Conservation (phyloP, 2,329 filamentous ascomycete species). For the Talaromyces sp. region DNA sequence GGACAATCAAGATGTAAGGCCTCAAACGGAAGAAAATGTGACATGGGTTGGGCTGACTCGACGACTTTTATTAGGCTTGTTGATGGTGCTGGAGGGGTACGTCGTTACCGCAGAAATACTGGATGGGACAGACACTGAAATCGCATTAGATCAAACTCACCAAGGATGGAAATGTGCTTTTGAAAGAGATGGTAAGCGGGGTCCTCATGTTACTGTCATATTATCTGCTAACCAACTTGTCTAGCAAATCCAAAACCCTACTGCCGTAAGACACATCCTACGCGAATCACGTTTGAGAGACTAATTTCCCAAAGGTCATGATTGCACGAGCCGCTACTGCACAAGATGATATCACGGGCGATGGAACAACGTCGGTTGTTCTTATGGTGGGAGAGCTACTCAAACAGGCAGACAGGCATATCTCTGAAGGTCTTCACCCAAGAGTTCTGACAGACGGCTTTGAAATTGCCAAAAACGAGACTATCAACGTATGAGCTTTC, state of each 20-base stretch:
- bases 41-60: constrained; percentile 22
- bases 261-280: constrained; percentile 58
- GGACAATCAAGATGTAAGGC: constrained; percentile 87
- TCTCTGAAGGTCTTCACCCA: constrained; percentile 93
- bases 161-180: constrained; percentile 89
- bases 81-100: constrained; percentile 55
- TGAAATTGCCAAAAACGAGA: constrained; percentile 90
- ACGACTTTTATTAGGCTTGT: constrained; percentile 44
- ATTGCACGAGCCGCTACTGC: constrained; percentile 81
- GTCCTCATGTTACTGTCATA: neutral
- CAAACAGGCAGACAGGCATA: constrained; percentile 96
- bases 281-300: neutral
- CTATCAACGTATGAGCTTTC: constrained; percentile 62
- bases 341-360: constrained; percentile 96
- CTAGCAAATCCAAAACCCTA: constrained; percentile 94
- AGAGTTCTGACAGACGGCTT: constrained; percentile 96
- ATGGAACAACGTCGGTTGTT: constrained; percentile 95
- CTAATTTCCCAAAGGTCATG: constrained; percentile 47
- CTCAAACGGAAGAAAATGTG: neutral
- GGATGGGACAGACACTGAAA: constrained; percentile 12
- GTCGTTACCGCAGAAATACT: constrained; percentile 13
- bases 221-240: neutral
- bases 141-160: constrained; percentile 83
- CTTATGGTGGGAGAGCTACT: constrained; percentile 91
- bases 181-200: constrained; percentile 56